Percentiles rank a stretch among this genome's conserved stretches.
Evolutionary conservation across 73 alveolate species (phyloP).

Genomic region (Tetrahymena elliotti): DNA sequence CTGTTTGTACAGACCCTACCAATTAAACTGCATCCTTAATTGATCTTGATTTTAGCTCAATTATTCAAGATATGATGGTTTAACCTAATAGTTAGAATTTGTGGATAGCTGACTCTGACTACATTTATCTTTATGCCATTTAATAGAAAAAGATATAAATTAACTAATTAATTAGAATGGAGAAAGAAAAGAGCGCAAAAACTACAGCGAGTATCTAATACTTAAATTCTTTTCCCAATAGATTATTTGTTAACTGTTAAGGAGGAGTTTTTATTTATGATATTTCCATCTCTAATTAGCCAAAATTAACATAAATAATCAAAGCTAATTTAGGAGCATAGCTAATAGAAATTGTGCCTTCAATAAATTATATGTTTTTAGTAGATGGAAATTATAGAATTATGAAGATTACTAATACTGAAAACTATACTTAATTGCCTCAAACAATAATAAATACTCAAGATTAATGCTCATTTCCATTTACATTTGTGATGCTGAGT

Average conservation of each 20-base stretch:
- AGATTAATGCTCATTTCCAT: background rate
- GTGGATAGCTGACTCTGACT: too few species aligned
- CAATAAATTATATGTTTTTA: background rate
- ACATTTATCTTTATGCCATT: too few species aligned
- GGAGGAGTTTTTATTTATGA: background rate
- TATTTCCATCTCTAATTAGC: background rate
- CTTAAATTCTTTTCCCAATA: background rate
- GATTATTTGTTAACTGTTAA: background rate
- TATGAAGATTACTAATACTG: background rate
- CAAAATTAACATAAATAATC: background rate
- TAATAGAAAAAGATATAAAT: too few species aligned
- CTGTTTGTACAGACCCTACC: too few species aligned
- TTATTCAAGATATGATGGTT: too few species aligned
- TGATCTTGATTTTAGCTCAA: too few species aligned
- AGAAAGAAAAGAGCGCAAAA: too few species aligned
- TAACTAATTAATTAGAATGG: too few species aligned
- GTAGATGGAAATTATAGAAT: background rate
- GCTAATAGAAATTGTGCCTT: background rate
- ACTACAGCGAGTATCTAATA: too few species aligned
- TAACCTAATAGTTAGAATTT: too few species aligned
- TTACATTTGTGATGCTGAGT: background rate
- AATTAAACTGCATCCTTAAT: too few species aligned
- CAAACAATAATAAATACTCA: background rate
- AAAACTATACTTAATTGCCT: background rate
- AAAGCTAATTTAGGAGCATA: background rate